phyloP scores from a whole-genome alignment of 352 stramenopile genomes.

The Thraustochytrium sp. region DNA sequence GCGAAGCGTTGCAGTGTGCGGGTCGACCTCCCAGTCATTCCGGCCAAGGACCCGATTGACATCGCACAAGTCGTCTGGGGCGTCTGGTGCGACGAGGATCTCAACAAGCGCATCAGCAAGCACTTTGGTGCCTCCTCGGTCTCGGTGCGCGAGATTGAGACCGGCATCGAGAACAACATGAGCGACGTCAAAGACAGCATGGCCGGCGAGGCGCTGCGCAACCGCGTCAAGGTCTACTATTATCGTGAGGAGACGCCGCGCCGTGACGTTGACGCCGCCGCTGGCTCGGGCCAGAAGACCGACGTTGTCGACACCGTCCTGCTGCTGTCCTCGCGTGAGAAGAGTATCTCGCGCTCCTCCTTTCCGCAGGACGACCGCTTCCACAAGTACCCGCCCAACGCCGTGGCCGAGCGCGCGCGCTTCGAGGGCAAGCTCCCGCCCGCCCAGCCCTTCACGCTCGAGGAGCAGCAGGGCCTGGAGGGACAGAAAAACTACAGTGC shows the following conservation, averaged over 20 bases:
- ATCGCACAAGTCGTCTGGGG: constrained; percentile 30
- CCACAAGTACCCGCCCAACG: constrained; percentile 24
- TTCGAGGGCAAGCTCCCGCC: not conserved
- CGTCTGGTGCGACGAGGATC: constrained; percentile 33
- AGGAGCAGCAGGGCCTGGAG: constrained; percentile 21
- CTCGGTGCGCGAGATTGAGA: constrained; percentile 31
- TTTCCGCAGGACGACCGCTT: constrained; percentile 29
- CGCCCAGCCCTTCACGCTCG: not conserved
- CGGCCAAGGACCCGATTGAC: constrained; percentile 2
- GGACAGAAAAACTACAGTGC: constrained; percentile 32
- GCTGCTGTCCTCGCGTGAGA: constrained; percentile 11
- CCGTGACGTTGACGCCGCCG: not conserved
- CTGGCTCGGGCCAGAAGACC: not conserved
- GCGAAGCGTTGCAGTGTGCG: constrained; percentile 37
- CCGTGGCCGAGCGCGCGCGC: not conserved
- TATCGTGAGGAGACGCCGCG: constrained; percentile 31
- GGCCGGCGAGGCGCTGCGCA: not conserved
- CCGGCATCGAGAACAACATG: constrained; percentile 10
- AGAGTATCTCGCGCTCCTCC: constrained; percentile 21
- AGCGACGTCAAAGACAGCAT: not conserved
- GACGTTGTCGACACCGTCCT: constrained; percentile 42
- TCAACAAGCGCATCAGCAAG: constrained; percentile 46
- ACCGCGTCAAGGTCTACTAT: constrained; percentile 40
- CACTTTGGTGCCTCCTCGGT: constrained; percentile 28
- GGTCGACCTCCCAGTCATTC: not conserved